Percentiles rank a stretch among this genome's conserved stretches.
Conservation (phyloP, 768 basidiomycete genomes). For the Royoungia palumana region DNA sequence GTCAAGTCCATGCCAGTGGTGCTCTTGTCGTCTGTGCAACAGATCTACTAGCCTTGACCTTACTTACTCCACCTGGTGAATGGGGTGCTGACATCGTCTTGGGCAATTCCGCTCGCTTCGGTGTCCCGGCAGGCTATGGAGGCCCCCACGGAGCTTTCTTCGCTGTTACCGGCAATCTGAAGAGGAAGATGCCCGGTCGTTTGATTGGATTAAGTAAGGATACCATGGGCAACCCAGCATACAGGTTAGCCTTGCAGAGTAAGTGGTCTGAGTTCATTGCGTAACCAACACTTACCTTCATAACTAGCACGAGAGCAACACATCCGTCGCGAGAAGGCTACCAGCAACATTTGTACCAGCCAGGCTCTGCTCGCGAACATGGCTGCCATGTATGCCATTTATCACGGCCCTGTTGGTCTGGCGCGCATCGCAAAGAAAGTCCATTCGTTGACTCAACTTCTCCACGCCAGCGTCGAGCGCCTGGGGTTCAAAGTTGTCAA, state of each 20-base stretch:
- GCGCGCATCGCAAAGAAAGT: constrained; percentile 84
- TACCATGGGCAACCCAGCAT: constrained; percentile 78
- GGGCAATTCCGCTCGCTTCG: constrained; percentile 95
- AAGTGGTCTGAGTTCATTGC: constrained; percentile 29
- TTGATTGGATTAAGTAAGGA: constrained; percentile 91
- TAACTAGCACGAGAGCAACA: constrained; percentile 87
- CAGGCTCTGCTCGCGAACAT: constrained; percentile 98
- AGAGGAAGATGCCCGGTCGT: constrained; percentile 98
- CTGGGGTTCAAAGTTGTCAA: constrained; percentile 76
- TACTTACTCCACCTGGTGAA: constrained; percentile 94
- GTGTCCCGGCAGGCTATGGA: constrained; percentile 95
- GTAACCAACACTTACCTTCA: constrained; percentile 7
- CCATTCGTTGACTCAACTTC: constrained; percentile 80
- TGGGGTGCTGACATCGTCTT: constrained; percentile 97
- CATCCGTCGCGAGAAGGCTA: constrained; percentile 96
- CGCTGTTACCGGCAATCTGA: constrained; percentile 85
- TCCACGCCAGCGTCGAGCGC: constrained; percentile 61
- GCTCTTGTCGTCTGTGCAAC: constrained; percentile 87
- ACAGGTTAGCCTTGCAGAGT: constrained; percentile 94
- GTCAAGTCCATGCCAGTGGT: constrained; percentile 65
- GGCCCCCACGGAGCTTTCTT: constrained; percentile 99
- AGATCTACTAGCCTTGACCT: constrained; percentile 88
- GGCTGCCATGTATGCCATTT: constrained; percentile 98
- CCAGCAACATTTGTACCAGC: constrained; percentile 97
- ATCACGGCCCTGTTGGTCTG: constrained; percentile 89